A percentile compares a stretch with the other conserved stretches of the same genome.
These are phyloP conservation scores for Colletotrichum tanaceti DNA, from an alignment of 2,329 filamentous ascomycete species.

Conservation along the genomic window DNA sequence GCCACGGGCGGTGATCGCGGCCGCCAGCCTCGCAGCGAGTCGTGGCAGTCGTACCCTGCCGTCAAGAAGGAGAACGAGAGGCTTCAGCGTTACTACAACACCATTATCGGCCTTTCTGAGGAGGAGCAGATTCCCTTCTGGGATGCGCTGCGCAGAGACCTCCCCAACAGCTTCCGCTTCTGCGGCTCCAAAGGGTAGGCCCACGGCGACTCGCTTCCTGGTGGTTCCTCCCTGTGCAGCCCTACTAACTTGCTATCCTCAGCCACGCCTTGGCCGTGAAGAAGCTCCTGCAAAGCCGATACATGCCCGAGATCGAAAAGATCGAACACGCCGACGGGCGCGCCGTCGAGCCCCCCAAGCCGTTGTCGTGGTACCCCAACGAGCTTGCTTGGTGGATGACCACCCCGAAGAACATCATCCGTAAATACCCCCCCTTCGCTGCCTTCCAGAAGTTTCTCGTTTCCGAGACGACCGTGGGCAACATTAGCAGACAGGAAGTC, in stretches of 20 bases:
- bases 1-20: conserved; percentile 28
- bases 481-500: conserved; percentile 96
- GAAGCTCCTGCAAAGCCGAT: conserved; percentile 85
- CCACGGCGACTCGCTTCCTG: not conserved
- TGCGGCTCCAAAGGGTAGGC: conserved; percentile 89
- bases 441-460: conserved; percentile 98
- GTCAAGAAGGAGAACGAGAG: conserved; percentile 84
- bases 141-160: conserved; percentile 81
- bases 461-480: conserved; percentile 95
- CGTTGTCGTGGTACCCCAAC: conserved; percentile 93
- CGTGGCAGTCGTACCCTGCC: conserved; percentile 60
- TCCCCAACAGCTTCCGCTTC: conserved; percentile 98
- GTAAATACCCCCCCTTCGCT: conserved; percentile 92
- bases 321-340: conserved; percentile 86
- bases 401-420: conserved; percentile 94
- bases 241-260: conserved; percentile 33
- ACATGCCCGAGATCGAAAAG: conserved; percentile 88
- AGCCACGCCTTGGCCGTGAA: conserved; percentile 94
- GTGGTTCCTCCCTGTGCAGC: not conserved
- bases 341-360: conserved; percentile 81
- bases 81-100: conserved; percentile 88
- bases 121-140: conserved; percentile 86
- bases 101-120: conserved; percentile 78
- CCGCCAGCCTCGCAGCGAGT: conserved; percentile 39
- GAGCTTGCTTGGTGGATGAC: conserved; percentile 98